Evolutionary conservation across 2,329 filamentous ascomycete genomes (phyloP).

Genomic region (Cucurbitaria berberidis): DNA sequence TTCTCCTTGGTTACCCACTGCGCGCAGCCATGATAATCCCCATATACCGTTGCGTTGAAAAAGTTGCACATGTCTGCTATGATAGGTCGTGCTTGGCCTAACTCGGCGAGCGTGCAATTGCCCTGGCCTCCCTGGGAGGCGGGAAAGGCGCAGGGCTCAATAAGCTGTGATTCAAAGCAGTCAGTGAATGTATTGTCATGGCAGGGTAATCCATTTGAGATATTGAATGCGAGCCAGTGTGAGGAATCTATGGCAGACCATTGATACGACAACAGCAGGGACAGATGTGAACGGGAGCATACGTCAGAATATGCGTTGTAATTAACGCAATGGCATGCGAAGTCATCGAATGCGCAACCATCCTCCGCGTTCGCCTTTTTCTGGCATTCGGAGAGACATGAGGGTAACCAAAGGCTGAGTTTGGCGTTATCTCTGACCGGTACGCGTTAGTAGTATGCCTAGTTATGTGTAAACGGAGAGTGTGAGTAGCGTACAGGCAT

Average conservation of each 20-base stretch:
- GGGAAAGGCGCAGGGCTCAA: conserved; percentile 28
- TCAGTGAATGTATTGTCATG: not conserved
- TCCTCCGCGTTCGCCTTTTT: conserved; percentile 22
- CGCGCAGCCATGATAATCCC: conserved; percentile 16
- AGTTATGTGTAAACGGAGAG: too few species aligned
- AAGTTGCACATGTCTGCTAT: conserved; percentile 33
- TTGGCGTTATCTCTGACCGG: conserved; percentile 17
- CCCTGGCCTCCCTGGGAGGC: conserved; percentile 12
- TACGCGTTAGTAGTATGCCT: not conserved
- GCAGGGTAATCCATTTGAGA: not conserved
- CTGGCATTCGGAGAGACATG: conserved; percentile 26
- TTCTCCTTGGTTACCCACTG: conserved; percentile 23
- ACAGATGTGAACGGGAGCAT: conserved; percentile 2
- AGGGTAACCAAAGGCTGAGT: conserved; percentile 15
- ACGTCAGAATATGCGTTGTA: conserved; percentile 27
- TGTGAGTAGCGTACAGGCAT: conserved; percentile 23
- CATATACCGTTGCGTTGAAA: conserved; percentile 33
- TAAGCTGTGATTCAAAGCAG: conserved; percentile 8
- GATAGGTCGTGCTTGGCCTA: conserved; percentile 22
- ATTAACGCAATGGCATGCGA: conserved; percentile 32
- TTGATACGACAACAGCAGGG: too few species aligned
- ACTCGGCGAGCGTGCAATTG: conserved; percentile 18
- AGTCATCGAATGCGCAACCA: conserved; percentile 30
- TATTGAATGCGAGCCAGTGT: too few species aligned
- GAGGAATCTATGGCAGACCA: too few species aligned